Evolutionary conservation across 352 stramenopile species (phyloP).

Genomic region (Phytopythium mirpurense): DNA sequence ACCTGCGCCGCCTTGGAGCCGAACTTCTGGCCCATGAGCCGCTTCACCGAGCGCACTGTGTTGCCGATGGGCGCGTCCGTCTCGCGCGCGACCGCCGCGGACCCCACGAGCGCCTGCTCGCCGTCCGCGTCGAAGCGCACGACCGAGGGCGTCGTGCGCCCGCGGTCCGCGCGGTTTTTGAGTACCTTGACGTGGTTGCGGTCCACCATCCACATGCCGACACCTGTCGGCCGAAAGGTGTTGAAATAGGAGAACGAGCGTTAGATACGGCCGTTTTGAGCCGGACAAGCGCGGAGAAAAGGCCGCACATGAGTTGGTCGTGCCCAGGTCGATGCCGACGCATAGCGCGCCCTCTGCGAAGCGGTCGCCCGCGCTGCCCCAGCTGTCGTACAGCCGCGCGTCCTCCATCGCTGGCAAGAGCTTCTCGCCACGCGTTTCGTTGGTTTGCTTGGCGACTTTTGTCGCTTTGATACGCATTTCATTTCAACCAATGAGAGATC

Average conservation of each 20-base stretch:
- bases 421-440: no score
- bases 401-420: no score
- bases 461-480: no score
- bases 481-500: not conserved
- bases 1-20: slow-evolving; percentile 55
- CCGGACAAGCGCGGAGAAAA: not conserved
- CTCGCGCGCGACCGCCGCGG: slow-evolving; percentile 45
- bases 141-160: slow-evolving; percentile 73
- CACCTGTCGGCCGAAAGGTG: slow-evolving; percentile 19
- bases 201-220: slow-evolving; percentile 77
- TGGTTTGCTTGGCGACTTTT: not conserved
- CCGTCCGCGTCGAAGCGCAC: slow-evolving; percentile 58
- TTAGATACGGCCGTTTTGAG: not conserved
- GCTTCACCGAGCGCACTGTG: slow-evolving; percentile 76
- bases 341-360: slow-evolving; percentile 72
- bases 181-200: slow-evolving; percentile 84
- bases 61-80: slow-evolving; percentile 46
- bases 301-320: slow-evolving; percentile 97
- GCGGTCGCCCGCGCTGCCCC: slow-evolving; percentile 57
- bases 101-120: slow-evolving; percentile 47
- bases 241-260: not conserved
- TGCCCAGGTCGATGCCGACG: slow-evolving; percentile 99
- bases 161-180: slow-evolving; percentile 59
- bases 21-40: slow-evolving; percentile 75
- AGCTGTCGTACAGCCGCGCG: slow-evolving; percentile 57